Base-by-base conservation (phyloP, 495 filamentous ascomycete genomes). In the Penicillium tannophilum region DNA sequence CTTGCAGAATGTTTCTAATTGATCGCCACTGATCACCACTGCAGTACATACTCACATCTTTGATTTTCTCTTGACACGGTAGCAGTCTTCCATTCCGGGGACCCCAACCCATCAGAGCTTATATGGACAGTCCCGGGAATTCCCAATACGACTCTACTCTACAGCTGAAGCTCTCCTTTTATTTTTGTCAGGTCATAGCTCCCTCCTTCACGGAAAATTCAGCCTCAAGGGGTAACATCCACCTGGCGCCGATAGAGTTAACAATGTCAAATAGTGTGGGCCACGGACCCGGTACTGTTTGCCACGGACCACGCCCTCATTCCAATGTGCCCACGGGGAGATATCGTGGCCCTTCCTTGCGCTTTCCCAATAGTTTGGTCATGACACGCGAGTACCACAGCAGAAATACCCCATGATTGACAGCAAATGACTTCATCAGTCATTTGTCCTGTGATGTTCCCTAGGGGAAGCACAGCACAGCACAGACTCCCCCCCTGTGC, bases 1-100 rank as follows among this genome's bases (percentile, higher is more conserved):
- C 64, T 69, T 69, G 66, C 66, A 67, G 66, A 64, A 67, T 67
- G 66, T 63, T 52, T 69, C 58, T 64, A 33, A 41, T 36, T 45
- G 49, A 60, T 58, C 58, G 59, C 54, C 54, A 65, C 60, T 44
- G 51, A 61, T 62, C 64, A 55, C 60, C 66, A 54, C 41, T 31
- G 58, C 56, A 43, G 45, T 24, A 26, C 66, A 63, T 66, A 54
- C 60, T 43, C 56, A 53, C 55, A 3, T 30, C 41, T 46, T 31
- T 30, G 20, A 23, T 23, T n/a, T 26, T 51, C 45, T 11, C 63
- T 61, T 63, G 66, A 57, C 41, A 69, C 67, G 41, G 67, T 70
- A 70, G 67, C 64, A 70, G 49, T 63, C 52, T 60, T 67, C 64
- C 67, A 54, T 54, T 54, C 52, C 52, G 52, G 35, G 39, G 19